Evolutionary conservation across 805 yeast species (phyloP), one percentile per base, ranked within the genome.

Genomic region (Candida yuanshanica): DNA sequence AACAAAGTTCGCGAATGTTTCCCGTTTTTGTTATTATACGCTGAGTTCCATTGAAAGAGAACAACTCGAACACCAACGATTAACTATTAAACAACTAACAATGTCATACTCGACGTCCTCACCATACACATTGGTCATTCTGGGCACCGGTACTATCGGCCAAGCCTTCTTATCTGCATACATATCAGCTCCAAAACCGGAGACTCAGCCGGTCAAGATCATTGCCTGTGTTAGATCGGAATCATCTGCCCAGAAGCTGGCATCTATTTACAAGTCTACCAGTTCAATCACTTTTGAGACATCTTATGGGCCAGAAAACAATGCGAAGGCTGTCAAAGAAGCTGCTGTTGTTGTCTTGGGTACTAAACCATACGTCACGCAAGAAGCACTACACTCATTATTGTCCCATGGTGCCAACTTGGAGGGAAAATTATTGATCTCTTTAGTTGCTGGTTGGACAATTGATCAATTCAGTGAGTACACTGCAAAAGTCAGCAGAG

Each of bases 121-220:
- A 10, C 38, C 47, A 25, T 77, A 75, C 66, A 82, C 87, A 4
- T 65, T 91, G 39, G 74, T 90, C 14, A 79, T 93, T 23, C 71
- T 93, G 41, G 99, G 97, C 26, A 79, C 95, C 55, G 99, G 99
- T 46, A 89, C 85, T 41, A 86, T 93, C 88, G 98, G 98, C 44
- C 83, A 91, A 14, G 96, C 98, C 10, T 86, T 93, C 36, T 73
- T 87, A 24, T 72, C 86, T 11, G 95, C 98, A 10, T 78, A 85
- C 35, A 66, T 86, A 40, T 73, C 74, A 38, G 60, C 72, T 4
- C 64, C 66, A 20, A 58, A 53, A 31, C 49, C 60, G 22, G 47
- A 48, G 9, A 52, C 81, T 5, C 75, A 74, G 43, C 97, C 98
- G 22, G 58, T 72, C 21, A 76, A 71, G 55, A 82, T 90, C 60